These are phyloP conservation scores for Przewalskia tangutica DNA, from an alignment of 257 asterid genomes.

Conservation along the genomic window DNA sequence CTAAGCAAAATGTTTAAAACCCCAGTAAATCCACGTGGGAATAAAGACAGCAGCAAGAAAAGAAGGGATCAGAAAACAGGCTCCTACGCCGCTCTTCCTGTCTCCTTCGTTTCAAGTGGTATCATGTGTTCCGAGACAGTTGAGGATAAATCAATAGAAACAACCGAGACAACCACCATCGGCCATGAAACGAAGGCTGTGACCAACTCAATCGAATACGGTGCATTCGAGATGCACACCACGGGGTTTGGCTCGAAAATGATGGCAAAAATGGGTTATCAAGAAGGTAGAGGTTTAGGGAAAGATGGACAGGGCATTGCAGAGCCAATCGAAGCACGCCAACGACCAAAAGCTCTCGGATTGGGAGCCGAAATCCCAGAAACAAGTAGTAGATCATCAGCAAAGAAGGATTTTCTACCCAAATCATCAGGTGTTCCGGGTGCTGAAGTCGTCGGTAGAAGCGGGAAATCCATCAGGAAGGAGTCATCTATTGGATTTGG, in stretches of 20 bases:
- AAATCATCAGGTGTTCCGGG: constrained; percentile 9
- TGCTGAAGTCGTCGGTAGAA: constrained; percentile 15
- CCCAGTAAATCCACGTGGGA: constrained; percentile 9
- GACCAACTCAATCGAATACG: constrained; percentile 32
- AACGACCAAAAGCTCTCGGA: constrained; percentile 89
- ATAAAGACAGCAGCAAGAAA: constrained; percentile 33
- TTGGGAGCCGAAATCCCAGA: constrained; percentile 76
- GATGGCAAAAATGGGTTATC: constrained; percentile 95
- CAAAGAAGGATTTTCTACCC: constrained; percentile 11
- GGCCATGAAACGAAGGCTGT: constrained; percentile 19
- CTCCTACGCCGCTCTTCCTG: constrained; percentile 66
- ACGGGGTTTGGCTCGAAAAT: constrained; percentile 96
- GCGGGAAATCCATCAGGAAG: constrained; percentile 20
- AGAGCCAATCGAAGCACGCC: constrained; percentile 67
- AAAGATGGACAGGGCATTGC: constrained; percentile 80
- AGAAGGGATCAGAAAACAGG: constrained; percentile 35
- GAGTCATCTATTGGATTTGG: constrained; percentile 35
- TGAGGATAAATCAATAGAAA: constrained; percentile 19
- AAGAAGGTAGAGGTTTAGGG: constrained; percentile 76
- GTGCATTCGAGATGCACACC: constrained; percentile 87
- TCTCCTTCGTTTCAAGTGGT: constrained; percentile 80
- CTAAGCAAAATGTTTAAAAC: constrained; percentile 24
- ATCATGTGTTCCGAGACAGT: constrained; percentile 36
- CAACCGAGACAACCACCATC: constrained; percentile 26
- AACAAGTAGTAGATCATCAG: constrained; percentile 17